Conservation (phyloP, 2,329 filamentous ascomycete genomes). For the Exophiala sideris region DNA sequence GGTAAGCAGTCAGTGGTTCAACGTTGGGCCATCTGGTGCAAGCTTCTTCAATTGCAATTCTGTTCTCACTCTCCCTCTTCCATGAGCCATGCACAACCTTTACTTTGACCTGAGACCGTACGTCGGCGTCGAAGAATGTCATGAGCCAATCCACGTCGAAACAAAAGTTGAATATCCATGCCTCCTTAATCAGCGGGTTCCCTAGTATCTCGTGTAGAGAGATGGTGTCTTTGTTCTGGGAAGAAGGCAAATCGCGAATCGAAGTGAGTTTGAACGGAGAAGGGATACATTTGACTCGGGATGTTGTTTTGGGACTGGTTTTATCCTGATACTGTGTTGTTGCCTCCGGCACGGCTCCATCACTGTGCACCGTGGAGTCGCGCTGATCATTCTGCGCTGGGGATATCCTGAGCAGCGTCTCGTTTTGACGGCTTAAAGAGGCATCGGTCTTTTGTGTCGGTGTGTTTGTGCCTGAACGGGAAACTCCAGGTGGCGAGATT, state of each 20-base stretch:
- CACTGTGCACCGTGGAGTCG: too few relatives aligned
- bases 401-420: too few relatives aligned
- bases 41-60: conserved; percentile 56
- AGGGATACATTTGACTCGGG: conserved; percentile 32
- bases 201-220: conserved; percentile 66
- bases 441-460: background rate
- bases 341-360: background rate
- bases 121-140: conserved; percentile 57
- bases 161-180: conserved; percentile 57
- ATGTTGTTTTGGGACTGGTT: background rate
- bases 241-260: conserved; percentile 60
- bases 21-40: conserved; percentile 64
- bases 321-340: background rate
- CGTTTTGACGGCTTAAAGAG: background rate
- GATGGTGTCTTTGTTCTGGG: conserved; percentile 64
- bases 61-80: conserved; percentile 64
- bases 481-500: conserved; percentile 18
- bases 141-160: conserved; percentile 60
- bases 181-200: conserved; percentile 66
- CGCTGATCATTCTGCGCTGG: too few relatives aligned
- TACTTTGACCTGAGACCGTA: conserved; percentile 50
- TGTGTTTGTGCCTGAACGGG: conserved; percentile 9
- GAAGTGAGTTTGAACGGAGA: conserved; percentile 72
- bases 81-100: conserved; percentile 63
- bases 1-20: conserved; percentile 67